These are phyloP conservation scores for Tulasnella sp. DNA, from an alignment of 768 basidiomycete genomes.

Conservation along the genomic window DNA sequence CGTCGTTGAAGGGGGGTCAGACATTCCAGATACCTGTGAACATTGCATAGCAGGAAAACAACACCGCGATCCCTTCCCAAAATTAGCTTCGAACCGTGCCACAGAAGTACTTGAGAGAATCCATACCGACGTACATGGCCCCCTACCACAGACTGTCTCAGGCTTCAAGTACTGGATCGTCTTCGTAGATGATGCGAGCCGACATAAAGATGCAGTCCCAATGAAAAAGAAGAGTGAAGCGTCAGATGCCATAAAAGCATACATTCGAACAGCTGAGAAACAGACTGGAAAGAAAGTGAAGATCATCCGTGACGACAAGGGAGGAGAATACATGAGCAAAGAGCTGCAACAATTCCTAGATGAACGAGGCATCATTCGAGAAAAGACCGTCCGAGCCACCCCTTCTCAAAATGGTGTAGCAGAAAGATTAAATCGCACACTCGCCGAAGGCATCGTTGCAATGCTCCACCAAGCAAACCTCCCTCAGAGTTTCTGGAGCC, in stretches of 20 bases:
- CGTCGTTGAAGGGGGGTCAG: too few species aligned
- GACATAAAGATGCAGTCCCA: not conserved
- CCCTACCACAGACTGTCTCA: not conserved
- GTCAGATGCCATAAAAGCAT: slow-evolving; percentile 34
- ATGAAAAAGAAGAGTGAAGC: slow-evolving; percentile 15
- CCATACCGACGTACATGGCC: slow-evolving; percentile 27
- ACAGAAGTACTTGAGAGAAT: not conserved
- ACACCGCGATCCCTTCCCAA: slow-evolving; percentile 18
- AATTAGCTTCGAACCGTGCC: not conserved
- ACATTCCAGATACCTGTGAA: not conserved
- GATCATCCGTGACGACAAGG: slow-evolving; percentile 38
- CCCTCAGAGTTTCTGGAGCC: slow-evolving; percentile 5
- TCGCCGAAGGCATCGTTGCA: not conserved
- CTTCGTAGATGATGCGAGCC: slow-evolving; percentile 18
- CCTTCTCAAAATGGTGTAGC: slow-evolving; percentile 26
- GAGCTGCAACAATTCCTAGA: slow-evolving; percentile 7
- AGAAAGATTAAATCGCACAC: slow-evolving; percentile 18
- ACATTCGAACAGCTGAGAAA: slow-evolving; percentile 38
- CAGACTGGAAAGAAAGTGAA: slow-evolving; percentile 33
- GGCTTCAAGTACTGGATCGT: slow-evolving; percentile 21
- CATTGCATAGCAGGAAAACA: slow-evolving; percentile 25
- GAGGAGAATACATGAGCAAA: slow-evolving; percentile 39
- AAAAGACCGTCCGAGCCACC: slow-evolving; percentile 21
- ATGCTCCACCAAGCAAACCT: slow-evolving; percentile 14
- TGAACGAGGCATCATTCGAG: slow-evolving; percentile 25